A percentile compares a stretch with the other conserved stretches of the same genome.
phyloP scores from a whole-genome alignment of 2,329 filamentous ascomycete genomes.

The Cercospora sp. region DNA sequence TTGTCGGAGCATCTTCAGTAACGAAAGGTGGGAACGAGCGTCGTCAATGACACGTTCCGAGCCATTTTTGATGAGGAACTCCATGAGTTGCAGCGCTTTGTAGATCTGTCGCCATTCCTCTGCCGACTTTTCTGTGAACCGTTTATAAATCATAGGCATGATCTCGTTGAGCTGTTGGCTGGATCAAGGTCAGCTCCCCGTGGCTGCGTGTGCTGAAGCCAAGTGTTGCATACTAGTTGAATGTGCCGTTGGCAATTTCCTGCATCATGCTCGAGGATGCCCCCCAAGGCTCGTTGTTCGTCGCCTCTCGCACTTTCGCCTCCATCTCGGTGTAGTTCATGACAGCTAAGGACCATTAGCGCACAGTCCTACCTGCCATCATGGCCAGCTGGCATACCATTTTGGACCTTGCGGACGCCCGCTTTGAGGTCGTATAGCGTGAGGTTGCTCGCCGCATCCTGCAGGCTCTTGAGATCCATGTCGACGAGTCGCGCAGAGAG shows the following conservation, averaged over 20 bases:
- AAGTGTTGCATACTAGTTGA: conserved; percentile 77
- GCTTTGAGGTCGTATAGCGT: conserved; percentile 95
- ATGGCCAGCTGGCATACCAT: conserved; percentile 65
- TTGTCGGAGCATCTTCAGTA: conserved; percentile 96
- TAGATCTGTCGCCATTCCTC: conserved; percentile 99
- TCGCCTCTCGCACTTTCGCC: conserved; percentile 84
- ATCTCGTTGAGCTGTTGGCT: conserved; percentile 98
- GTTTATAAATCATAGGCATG: conserved; percentile 99
- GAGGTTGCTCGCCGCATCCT: conserved; percentile 86
- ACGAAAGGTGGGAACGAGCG: conserved; percentile 88
- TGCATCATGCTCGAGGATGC: conserved; percentile 84
- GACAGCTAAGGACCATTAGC: conserved; percentile 61
- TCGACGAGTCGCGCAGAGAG: conserved; percentile 14
- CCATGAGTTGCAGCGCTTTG: conserved; percentile 90
- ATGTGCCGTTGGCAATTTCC: conserved; percentile 96
- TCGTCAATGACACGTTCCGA: conserved; percentile 97
- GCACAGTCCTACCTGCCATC: background rate
- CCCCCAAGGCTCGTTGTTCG: conserved; percentile 98
- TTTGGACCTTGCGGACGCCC: conserved; percentile 90
- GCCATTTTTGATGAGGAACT: conserved; percentile 96
- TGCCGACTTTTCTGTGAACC: conserved; percentile 96
- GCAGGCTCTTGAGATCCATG: conserved; percentile 86
- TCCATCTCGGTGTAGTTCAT: conserved; percentile 99
- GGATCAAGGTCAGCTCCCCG: conserved; percentile 19
- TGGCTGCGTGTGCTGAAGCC: background rate